These are phyloP conservation scores for Suhomyces atakaporum DNA, from an alignment of 1,139 yeast genomes.

Conservation along the genomic window DNA sequence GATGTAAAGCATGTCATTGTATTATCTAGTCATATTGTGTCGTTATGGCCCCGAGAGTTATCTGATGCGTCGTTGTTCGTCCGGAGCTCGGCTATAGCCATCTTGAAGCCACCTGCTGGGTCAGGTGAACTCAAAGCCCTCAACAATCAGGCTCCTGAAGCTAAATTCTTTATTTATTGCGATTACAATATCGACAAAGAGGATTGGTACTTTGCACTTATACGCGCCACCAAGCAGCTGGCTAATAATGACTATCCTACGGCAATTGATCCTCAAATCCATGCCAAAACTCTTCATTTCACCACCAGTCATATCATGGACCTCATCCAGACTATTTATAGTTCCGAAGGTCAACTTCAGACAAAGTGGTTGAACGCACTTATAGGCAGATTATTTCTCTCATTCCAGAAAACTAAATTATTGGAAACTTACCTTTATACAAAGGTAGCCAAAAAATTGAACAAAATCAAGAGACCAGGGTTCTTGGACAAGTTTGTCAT, in stretches of 20 bases:
- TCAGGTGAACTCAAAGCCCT: neutral
- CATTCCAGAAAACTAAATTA: conserved; percentile 69
- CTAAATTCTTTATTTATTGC: conserved; percentile 66
- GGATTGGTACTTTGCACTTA: conserved; percentile 85
- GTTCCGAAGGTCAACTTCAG: conserved; percentile 79
- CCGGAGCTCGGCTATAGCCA: conserved; percentile 75
- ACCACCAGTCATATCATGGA: conserved; percentile 70
- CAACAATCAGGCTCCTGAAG: neutral
- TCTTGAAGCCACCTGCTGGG: conserved; percentile 33
- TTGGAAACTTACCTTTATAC: conserved; percentile 58
- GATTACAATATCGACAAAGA: conserved; percentile 83
- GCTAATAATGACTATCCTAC: conserved; percentile 12
- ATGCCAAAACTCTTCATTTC: conserved; percentile 76
- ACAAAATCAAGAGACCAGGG: conserved; percentile 82
- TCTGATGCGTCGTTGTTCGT: conserved; percentile 79
- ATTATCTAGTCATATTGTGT: conserved; percentile 65
- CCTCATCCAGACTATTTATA: conserved; percentile 72
- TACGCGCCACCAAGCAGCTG: conserved; percentile 72
- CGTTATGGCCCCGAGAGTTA: conserved; percentile 82
- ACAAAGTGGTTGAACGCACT: conserved; percentile 91
- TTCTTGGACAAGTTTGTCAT: conserved; percentile 82
- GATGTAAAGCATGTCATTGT: conserved; percentile 82
- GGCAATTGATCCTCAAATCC: conserved; percentile 34
- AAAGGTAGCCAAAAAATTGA: conserved; percentile 68
- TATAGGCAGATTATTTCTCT: conserved; percentile 76